Evolutionary conservation across 345 rosid species (phyloP), one percentile per base, ranked within the genome.

Genomic region (Gossypium herbaceum): DNA sequence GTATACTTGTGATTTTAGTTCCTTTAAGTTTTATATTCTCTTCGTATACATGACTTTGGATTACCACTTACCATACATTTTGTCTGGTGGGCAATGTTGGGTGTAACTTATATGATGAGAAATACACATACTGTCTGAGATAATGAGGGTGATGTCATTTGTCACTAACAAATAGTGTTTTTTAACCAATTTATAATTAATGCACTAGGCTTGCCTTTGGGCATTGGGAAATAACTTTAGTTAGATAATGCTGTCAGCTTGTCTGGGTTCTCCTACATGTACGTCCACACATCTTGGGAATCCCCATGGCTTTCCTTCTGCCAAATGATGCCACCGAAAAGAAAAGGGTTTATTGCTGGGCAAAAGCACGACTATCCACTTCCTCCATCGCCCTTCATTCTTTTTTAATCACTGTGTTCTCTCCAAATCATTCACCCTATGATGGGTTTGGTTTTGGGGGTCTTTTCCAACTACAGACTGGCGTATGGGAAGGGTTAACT

Each of bases 61-160:
- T 34, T 34, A 34, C 41, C 7, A 34, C 41, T 4, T 34, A 5
- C 7, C 41, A 5, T 34, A 4, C 41, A 34, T 4, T 34, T 4
- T 34, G 41, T 34, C 41, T 34, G 41, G 7, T 34, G 41, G 41
- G 41, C 41, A 34, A 34, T 1, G 41, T 34, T 34, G 41, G 7
- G 41, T 34, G 41, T 34, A 34, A 5, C 41, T 34, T 5, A 34
- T 34, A 34, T 34, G 41, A 34, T 34, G 41, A 34, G 41, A 34
- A 34, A 5, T 34, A 34, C 52, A 48, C 11, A 57, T 56, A 19
- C 3, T 20, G 27, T 20, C 1, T 9, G 75, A 73, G 79, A 82
- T 72, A 73, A 72, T 60, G n/a, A 80, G 76, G 78, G 77, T 79
- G 87, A 85, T 82, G 76, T 87, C 91, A 85, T 60, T 81, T 41